These are phyloP conservation scores for Diplodia scrobiculata DNA, from an alignment of 2,329 filamentous ascomycete genomes.

Conservation along the genomic window DNA sequence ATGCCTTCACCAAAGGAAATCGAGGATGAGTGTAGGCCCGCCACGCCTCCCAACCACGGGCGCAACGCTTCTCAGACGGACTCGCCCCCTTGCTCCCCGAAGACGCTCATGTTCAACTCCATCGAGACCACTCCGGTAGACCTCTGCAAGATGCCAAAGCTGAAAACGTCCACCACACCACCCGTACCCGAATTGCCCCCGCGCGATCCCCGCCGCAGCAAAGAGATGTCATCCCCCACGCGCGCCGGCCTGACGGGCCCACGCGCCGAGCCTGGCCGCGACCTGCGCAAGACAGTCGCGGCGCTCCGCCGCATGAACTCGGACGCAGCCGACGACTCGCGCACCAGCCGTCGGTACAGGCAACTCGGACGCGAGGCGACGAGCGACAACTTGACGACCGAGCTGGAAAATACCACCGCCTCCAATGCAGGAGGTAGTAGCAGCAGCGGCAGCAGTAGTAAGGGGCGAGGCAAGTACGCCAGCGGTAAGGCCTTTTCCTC, in stretches of 20 bases:
- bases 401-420: background rate
- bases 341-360: constrained; percentile 41
- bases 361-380: constrained; percentile 45
- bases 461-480: background rate
- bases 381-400: background rate
- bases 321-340: constrained; percentile 34
- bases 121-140: constrained; percentile 1
- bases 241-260: constrained; percentile 35
- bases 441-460: background rate
- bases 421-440: background rate
- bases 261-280: constrained; percentile 36
- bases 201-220: constrained; percentile 32
- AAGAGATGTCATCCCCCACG: background rate
- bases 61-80: background rate
- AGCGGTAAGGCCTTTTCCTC: background rate
- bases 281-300: constrained; percentile 40
- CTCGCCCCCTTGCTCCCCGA: constrained; percentile 45
- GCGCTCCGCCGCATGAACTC: constrained; percentile 45
- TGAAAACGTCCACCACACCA: constrained; percentile 24
- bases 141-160: background rate
- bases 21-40: background rate
- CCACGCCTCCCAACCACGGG: background rate
- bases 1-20: background rate
- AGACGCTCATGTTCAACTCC: constrained; percentile 36
- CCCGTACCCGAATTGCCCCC: constrained; percentile 35